Percentiles rank a stretch among this genome's conserved stretches.
Conservation (phyloP, 495 filamentous ascomycete genomes). For the Tirmania nivea region DNA sequence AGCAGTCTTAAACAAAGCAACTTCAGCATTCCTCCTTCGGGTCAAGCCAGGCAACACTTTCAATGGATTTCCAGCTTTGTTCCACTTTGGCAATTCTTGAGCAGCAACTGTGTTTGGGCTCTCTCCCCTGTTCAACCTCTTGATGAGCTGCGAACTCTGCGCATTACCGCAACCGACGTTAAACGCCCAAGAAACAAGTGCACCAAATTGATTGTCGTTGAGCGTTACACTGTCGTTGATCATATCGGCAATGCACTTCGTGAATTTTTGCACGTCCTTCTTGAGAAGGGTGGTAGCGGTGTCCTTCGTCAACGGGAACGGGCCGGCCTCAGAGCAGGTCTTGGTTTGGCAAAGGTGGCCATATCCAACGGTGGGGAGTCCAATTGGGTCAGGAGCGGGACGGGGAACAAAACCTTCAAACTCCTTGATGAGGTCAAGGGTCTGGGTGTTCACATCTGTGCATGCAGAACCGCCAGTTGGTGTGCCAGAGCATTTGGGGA, state of each 20-base stretch:
- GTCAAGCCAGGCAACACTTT: conserved; percentile 23
- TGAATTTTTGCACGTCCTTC: conserved; percentile 20
- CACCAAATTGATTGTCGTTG: conserved; percentile 31
- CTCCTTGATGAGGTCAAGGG: conserved; percentile 22
- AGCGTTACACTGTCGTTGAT: conserved; percentile 21
- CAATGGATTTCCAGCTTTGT: conserved; percentile 20
- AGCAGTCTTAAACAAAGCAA: conserved; percentile 22
- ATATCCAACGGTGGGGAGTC: conserved; percentile 30
- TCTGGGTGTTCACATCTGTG: conserved; percentile 21
- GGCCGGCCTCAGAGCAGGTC: conserved; percentile 27
- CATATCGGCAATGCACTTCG: conserved; percentile 23
- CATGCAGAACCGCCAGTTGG: conserved; percentile 12
- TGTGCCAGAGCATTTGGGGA: conserved; percentile 3
- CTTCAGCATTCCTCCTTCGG: conserved; percentile 24
- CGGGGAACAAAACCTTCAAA: conserved; percentile 23
- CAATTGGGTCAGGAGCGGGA: conserved; percentile 24
- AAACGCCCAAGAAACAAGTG: conserved; percentile 28
- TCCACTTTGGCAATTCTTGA: conserved; percentile 29
- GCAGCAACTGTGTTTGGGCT: conserved; percentile 22
- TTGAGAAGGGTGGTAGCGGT: conserved; percentile 24
- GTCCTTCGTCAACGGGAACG: conserved; percentile 24
- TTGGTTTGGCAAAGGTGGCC: conserved; percentile 27
- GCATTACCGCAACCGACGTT: conserved; percentile 31
- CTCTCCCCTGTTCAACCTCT: conserved; percentile 27
- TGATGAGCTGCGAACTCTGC: conserved; percentile 22